Conservation (phyloP, 129 eudicot species). For the Chrysanthemum makinoi region DNA sequence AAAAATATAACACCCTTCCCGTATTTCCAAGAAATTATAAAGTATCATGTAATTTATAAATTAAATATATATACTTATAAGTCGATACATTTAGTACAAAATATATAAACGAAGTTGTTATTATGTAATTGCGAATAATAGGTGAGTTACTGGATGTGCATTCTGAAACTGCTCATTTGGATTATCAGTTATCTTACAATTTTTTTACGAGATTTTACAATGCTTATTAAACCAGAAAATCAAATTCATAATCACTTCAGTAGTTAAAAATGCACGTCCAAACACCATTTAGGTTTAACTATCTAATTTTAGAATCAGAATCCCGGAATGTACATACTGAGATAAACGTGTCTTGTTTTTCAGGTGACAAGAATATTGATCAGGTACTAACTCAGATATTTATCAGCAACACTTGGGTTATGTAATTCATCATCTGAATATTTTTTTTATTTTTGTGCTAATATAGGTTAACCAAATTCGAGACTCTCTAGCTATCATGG, state of each 20-base stretch:
- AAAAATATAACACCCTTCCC: too few relatives aligned
- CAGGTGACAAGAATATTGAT: slow-evolving; percentile 91
- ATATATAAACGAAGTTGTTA: not conserved
- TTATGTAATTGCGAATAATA: not conserved
- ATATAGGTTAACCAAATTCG: slow-evolving; percentile 93
- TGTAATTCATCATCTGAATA: slow-evolving; percentile 10
- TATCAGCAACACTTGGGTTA: not conserved
- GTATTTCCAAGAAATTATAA: too few relatives aligned
- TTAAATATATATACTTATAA: too few relatives aligned
- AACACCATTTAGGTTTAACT: not conserved
- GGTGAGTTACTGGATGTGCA: not conserved
- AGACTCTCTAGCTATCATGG: slow-evolving; percentile 90
- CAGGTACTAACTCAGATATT: slow-evolving; percentile 49
- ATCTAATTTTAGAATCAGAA: not conserved
- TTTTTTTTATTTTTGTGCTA: not conserved
- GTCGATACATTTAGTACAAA: too few relatives aligned
- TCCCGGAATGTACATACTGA: not conserved
- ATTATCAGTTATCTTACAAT: not conserved
- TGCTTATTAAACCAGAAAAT: not conserved
- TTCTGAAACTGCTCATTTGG: not conserved
- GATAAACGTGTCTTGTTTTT: slow-evolving; percentile 19
- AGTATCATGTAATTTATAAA: too few relatives aligned
- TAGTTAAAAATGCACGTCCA: slow-evolving; percentile 1
- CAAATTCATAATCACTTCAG: slow-evolving; percentile 7
- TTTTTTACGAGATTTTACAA: not conserved